Evolutionary conservation across 2,329 filamentous ascomycete species (phyloP), one percentile per base, ranked within the genome.

Genomic region (Ophioceras dolichostomum): DNA sequence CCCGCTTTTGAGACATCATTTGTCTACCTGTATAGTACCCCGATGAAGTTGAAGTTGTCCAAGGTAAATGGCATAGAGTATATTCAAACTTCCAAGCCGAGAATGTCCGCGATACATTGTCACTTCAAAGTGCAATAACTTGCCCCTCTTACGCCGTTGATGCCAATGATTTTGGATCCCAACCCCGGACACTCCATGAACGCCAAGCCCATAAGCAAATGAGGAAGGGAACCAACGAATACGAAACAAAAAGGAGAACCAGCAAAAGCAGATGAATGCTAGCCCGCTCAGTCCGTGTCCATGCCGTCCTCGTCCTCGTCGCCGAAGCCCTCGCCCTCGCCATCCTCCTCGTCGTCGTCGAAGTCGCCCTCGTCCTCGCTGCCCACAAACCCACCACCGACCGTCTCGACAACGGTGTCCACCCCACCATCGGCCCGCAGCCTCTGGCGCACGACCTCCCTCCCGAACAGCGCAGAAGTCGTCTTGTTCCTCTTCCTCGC

Each of bases 281-380:
- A 10, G 10, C 20, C 12, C 4, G 10, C 31, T 58, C 54, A 56
- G 47, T 62, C 59, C 49, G 60, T 51, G 34, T 62, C 59, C 53
- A 62, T 58, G 16, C 50, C 55, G 41, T 42, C 38, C 34, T 33
- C 35, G 14, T 42, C 46, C 22, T 43, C 45, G 36, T 43, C 53
- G 7, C 53, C 53, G 21, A 53, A 55, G 44, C 60, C 58, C 47
- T 59, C 49, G 36, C 60, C 57, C 51, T 60, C 57, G 20, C 52
- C 57, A 33, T 40, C 43, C 20, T 45, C 44, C 6, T 32, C 39
- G 22, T 32, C 48, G 22, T 43, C 43, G 33, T 43, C 54, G 28
- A 52, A 51, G 10, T 50, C 51, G 14, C 56, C 57, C 31, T 44
- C 50, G 19, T 37, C 51, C 27, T 49, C 49, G 26, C 51, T 33